Percentiles rank a stretch among this genome's conserved stretches.
Conservation (phyloP, 371 early-diverging fungal genomes). For the Nosema muscidifuracis region DNA sequence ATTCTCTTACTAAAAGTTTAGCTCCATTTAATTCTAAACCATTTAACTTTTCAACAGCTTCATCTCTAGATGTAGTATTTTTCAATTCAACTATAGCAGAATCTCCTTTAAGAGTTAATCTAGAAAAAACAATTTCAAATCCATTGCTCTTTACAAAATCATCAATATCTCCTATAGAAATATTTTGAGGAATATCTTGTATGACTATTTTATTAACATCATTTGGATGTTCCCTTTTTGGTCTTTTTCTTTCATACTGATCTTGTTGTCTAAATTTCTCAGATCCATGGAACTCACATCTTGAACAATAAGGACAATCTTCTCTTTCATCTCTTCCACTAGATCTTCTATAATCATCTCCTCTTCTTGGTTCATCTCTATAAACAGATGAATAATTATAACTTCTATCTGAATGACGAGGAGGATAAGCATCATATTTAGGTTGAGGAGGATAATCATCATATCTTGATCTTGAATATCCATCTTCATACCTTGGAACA, state of each 20-base stretch:
- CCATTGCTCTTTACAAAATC: slow-evolving; percentile 31
- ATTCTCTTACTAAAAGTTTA: not conserved
- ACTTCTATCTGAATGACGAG: too few relatives aligned
- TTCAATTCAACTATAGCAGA: slow-evolving; percentile 50
- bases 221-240: slow-evolving; percentile 31
- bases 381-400: not conserved
- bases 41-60: slow-evolving; percentile 34
- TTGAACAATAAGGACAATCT: slow-evolving; percentile 23
- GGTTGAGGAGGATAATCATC: not conserved
- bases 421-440: not conserved
- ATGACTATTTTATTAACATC: slow-evolving; percentile 40
- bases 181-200: slow-evolving; percentile 25
- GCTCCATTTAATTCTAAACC: slow-evolving; percentile 23
- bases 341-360: not conserved
- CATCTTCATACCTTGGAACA: not conserved
- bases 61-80: slow-evolving; percentile 36
- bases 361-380: too few relatives aligned
- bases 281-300: slow-evolving; percentile 22
- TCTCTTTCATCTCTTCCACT: not conserved
- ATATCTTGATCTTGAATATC: not conserved
- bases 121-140: slow-evolving; percentile 40
- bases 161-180: slow-evolving; percentile 18
- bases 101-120: slow-evolving; percentile 37
- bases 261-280: not conserved
- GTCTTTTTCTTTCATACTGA: not conserved